phyloP scores from a whole-genome alignment of 371 early-diverging fungal genomes.

The Zychaea mexicana region DNA sequence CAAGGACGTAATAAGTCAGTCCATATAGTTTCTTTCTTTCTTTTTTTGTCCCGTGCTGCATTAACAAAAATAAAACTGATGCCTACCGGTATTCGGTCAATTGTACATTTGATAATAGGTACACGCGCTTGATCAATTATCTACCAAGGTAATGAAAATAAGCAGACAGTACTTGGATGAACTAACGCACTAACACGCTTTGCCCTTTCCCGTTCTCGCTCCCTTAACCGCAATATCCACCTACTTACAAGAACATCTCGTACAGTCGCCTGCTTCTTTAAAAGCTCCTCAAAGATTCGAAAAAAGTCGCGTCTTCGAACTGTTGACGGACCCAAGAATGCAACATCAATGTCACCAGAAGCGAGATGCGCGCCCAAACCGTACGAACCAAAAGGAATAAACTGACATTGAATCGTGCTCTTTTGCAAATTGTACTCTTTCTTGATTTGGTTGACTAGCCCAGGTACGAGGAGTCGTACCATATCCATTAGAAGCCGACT shows the following conservation, averaged over 20 bases:
- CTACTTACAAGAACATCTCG: constrained; percentile 11
- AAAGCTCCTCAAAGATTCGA: constrained; percentile 14
- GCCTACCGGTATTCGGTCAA: constrained; percentile 37
- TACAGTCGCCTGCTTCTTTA: constrained; percentile 22
- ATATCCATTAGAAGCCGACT: constrained; percentile 15
- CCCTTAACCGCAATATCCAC: neutral
- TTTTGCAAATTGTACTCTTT: constrained; percentile 4
- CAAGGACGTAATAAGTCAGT: no score
- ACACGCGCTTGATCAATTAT: constrained; percentile 30
- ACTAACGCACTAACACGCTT: no score
- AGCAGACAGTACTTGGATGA: no score
- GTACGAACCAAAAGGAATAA: constrained; percentile 44
- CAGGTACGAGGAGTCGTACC: constrained; percentile 7
- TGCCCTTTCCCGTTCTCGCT: neutral
- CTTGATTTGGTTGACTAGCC: constrained; percentile 1
- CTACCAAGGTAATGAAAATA: no score
- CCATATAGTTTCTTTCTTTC: neutral
- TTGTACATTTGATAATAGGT: constrained; percentile 39
- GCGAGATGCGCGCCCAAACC: constrained; percentile 33
- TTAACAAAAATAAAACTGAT: no score
- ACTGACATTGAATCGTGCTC: constrained; percentile 16
- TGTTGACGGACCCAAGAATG: constrained; percentile 23
- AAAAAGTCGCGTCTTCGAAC: constrained; percentile 29
- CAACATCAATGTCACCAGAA: constrained; percentile 40
- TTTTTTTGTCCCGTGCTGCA: no score